Evolutionary conservation across 2,329 filamentous ascomycete species (phyloP).

Genomic region (Aspergillus luchuensis): DNA sequence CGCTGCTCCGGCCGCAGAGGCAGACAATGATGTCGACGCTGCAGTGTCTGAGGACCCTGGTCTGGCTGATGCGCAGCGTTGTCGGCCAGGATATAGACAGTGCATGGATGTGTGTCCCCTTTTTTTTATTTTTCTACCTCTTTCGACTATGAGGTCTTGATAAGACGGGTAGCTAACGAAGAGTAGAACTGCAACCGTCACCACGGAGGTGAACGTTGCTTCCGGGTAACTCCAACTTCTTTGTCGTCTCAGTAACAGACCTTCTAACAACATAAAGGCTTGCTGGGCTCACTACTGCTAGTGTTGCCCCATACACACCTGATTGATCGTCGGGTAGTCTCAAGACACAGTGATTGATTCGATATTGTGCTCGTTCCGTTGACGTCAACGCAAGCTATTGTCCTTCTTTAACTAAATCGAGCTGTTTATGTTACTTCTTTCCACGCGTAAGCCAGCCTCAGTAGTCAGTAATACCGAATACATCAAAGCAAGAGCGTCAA

Average conservation of each 20-base stretch:
- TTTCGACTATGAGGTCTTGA: neutral
- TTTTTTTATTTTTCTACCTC: neutral
- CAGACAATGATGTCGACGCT: neutral
- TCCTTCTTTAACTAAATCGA: neutral
- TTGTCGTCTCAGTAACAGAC: neutral
- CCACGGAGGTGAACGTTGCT: neutral
- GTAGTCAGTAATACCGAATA: neutral
- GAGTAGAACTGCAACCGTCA: neutral
- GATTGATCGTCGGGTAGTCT: neutral
- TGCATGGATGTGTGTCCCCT: neutral
- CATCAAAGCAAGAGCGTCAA: neutral
- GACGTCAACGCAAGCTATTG: conserved; percentile 3
- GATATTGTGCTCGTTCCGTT: neutral
- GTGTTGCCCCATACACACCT: neutral
- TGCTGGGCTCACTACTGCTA: conserved; percentile 9
- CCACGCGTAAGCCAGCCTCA: neutral
- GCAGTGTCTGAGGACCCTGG: neutral
- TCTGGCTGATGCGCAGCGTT: neutral
- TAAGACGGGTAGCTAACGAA: neutral
- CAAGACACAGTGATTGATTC: neutral
- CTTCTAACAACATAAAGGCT: neutral
- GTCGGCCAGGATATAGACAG: neutral
- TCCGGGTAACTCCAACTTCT: neutral
- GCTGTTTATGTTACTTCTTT: neutral
- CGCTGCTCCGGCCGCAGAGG: neutral